A percentile compares a stretch with the other conserved stretches of the same genome.
Evolutionary conservation across 352 stramenopile species (phyloP).

Genomic region (Globisporangium cederbergense): DNA sequence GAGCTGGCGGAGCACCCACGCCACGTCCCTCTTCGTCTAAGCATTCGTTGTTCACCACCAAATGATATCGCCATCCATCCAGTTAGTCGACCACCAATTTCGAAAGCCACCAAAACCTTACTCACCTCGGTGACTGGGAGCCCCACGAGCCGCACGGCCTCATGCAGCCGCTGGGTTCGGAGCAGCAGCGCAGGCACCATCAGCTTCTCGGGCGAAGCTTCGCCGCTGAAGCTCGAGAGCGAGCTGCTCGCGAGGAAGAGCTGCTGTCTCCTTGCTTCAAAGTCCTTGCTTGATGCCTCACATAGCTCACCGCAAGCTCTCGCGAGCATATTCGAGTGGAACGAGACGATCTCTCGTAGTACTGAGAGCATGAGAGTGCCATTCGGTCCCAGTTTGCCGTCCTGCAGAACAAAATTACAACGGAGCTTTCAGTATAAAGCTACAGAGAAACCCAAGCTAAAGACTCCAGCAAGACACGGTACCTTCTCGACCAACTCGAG

Average conservation of each 20-base stretch:
- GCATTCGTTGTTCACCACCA: background rate
- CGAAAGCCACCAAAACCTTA: background rate
- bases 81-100: background rate
- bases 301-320: slow-evolving; percentile 40
- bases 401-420: slow-evolving; percentile 6
- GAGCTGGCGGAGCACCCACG: slow-evolving; percentile 58
- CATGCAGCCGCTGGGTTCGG: slow-evolving; percentile 30
- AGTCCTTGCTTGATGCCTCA: slow-evolving; percentile 37
- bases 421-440: background rate
- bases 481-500: slow-evolving; percentile 53
- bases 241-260: slow-evolving; percentile 32
- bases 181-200: slow-evolving; percentile 28
- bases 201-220: background rate
- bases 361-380: slow-evolving; percentile 38
- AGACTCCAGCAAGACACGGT: background rate
- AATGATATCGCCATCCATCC: background rate
- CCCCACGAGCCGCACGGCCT: slow-evolving; percentile 34
- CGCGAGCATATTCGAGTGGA: slow-evolving; percentile 32
- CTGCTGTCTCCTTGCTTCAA: slow-evolving; percentile 44
- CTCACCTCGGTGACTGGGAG: slow-evolving; percentile 32
- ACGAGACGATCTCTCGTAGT: slow-evolving; percentile 35
- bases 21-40: slow-evolving; percentile 29
- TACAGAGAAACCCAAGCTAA: background rate
- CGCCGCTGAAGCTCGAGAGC: slow-evolving; percentile 6
- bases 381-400: slow-evolving; percentile 37